These are phyloP conservation scores for Aureobasidium sp. DNA, from an alignment of 2,329 filamentous ascomycete species.

Conservation along the genomic window DNA sequence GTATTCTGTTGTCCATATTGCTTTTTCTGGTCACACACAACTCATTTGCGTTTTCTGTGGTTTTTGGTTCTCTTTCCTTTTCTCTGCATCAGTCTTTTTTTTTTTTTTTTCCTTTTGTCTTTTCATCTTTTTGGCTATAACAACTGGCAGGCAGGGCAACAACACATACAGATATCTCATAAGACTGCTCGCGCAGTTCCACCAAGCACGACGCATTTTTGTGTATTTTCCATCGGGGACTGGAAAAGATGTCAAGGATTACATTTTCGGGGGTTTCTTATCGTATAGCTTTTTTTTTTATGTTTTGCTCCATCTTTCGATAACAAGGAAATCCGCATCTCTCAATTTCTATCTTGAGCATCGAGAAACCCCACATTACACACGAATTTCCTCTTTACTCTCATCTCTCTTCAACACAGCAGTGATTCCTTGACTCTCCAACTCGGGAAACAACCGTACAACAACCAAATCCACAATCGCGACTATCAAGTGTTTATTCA, in stretches of 20 bases:
- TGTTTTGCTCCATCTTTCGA: no score
- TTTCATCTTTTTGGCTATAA: background rate
- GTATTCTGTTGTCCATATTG: no score
- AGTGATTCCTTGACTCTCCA: constrained; percentile 34
- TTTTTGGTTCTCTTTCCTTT: background rate
- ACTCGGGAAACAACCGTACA: constrained; percentile 75
- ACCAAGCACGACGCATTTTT: background rate
- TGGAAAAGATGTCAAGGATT: background rate
- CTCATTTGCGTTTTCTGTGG: background rate
- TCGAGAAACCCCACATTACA: background rate
- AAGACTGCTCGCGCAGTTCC: background rate
- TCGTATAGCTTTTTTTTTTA: background rate
- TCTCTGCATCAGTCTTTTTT: background rate
- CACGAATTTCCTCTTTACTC: background rate
- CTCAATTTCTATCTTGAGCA: background rate
- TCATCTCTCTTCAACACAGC: background rate
- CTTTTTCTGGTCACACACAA: no score
- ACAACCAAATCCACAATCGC: constrained; percentile 71
- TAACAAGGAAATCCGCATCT: no score
- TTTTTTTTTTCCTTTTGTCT: background rate
- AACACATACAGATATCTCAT: background rate
- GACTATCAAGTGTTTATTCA: constrained; percentile 89
- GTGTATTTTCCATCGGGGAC: no score
- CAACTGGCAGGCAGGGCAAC: background rate
- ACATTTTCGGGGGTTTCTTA: background rate